Base-by-base conservation (phyloP, 176 grass and related monocot genomes). In the Tuctoria greenei region DNA sequence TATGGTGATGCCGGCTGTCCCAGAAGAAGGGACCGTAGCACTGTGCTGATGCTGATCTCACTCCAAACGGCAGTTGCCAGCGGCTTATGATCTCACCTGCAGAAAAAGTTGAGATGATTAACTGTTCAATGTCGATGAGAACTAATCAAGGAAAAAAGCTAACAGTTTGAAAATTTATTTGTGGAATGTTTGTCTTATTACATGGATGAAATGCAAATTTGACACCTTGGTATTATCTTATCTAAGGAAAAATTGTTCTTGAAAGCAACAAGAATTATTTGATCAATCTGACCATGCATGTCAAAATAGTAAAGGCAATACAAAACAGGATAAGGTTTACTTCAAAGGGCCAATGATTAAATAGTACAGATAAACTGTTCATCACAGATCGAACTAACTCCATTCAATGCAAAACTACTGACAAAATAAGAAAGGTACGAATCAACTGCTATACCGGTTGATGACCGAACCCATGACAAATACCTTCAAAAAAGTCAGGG, bases 21-120 rank as follows among this genome's bases (percentile, higher is more conserved):
- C 65, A 47, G 46, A 77, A 47, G 46, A 77, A 77, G 85, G 72
- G 37, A 59, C 59, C 39, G 47, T 81, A 20, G 72, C 73, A 13
- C 55, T 87, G 72, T 87, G 79, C 66, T 82, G 60, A 86, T 15
- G 25, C 9, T 57, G 27, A 18, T 49, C 28, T 21, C 25, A 35
- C 16, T n/a, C 10, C 43, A 47, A 47, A 51, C 47, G 27, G 42
- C 11, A 10, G 42, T 76, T 60, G 56, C 56, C 4, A 2, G 2
- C 18, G 58, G 45, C 45, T 35, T 18, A 49, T 39, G 15, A 39
- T 39, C 36, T 57, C 60, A 73, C 49, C 44, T 57, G 49, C 82
- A 58, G 6, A 71, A 78, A 65, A 47, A 76, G 47, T 66, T 8
- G 27, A 24, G 1, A 58, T 64, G 40, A 56, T 57, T 78, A 64